Evolutionary conservation across 495 filamentous ascomycete genomes (phyloP).

Genomic region (Xylaria scruposa): DNA sequence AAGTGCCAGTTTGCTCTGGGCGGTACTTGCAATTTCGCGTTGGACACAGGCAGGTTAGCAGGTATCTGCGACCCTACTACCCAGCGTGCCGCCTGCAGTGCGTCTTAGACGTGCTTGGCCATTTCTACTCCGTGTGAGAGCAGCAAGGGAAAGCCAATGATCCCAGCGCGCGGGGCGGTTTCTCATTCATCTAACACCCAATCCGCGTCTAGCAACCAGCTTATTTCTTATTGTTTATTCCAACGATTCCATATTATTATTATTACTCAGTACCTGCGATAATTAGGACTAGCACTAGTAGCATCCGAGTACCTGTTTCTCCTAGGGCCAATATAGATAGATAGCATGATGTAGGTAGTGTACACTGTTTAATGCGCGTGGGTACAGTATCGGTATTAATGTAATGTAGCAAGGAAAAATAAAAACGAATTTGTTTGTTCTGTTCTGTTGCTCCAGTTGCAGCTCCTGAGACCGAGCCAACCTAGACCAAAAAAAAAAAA

Average conservation of each 20-base stretch:
- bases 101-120: slow-evolving; percentile 18
- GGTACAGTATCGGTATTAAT: slow-evolving; percentile 20
- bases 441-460: slow-evolving; percentile 10
- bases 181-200: slow-evolving; percentile 17
- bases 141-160: slow-evolving; percentile 13
- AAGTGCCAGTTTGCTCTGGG: slow-evolving; percentile 13
- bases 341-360: background rate
- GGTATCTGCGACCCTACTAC: slow-evolving; percentile 13
- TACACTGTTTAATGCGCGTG: slow-evolving; percentile 26
- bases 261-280: slow-evolving; percentile 2
- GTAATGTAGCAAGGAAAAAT: slow-evolving; percentile 5
- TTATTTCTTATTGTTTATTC: slow-evolving; percentile 22
- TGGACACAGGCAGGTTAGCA: slow-evolving; percentile 7
- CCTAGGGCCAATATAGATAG: background rate
- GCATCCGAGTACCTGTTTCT: slow-evolving; percentile 1
- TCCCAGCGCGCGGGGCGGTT: slow-evolving; percentile 16
- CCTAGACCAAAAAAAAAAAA: slow-evolving; percentile 13
- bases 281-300: slow-evolving; percentile 6
- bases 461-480: slow-evolving; percentile 27
- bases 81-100: slow-evolving; percentile 17
- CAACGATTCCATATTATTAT: slow-evolving; percentile 16
- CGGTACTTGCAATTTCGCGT: slow-evolving; percentile 25
- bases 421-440: slow-evolving; percentile 25
- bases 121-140: slow-evolving; percentile 12
- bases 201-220: slow-evolving; percentile 19